These are phyloP conservation scores for Solanum clarkiae DNA, from an alignment of 257 asterid species.

Conservation along the genomic window DNA sequence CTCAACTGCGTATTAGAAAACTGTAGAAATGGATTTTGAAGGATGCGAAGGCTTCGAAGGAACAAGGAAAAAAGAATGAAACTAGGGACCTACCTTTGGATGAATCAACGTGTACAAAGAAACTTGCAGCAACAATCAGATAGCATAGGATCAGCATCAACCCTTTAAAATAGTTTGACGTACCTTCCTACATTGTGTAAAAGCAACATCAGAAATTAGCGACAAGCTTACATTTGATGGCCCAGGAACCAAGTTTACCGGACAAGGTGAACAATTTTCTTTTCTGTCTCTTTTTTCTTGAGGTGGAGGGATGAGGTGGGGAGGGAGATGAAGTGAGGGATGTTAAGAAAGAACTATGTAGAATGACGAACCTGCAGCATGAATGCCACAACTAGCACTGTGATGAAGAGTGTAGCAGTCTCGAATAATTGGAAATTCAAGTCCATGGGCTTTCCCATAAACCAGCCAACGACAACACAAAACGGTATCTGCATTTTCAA, in stretches of 20 bases:
- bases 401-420: constrained; percentile 91
- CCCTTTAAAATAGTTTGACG: constrained; percentile 47
- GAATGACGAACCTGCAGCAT: constrained; percentile 75
- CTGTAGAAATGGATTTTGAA: not conserved
- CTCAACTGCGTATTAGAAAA: not conserved
- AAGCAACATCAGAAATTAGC: not conserved
- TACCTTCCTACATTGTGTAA: constrained; percentile 34
- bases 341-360: not conserved
- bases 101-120: constrained; percentile 33
- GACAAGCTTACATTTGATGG: not conserved
- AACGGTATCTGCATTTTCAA: constrained; percentile 77
- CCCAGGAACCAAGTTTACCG: not conserved
- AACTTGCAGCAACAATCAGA: constrained; percentile 54
- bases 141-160: constrained; percentile 49
- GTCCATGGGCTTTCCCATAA: constrained; percentile 94
- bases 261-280: not conserved
- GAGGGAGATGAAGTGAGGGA: not conserved
- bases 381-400: constrained; percentile 96
- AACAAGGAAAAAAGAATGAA: not conserved
- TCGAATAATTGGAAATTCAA: constrained; percentile 95
- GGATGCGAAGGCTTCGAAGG: not conserved
- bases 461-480: constrained; percentile 96
- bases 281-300: not conserved
- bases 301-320: not conserved
- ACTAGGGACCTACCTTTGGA: constrained; percentile 37